Base-by-base conservation (phyloP, 164 flowering plant species). In the Dillenia suffruticosa region DNA sequence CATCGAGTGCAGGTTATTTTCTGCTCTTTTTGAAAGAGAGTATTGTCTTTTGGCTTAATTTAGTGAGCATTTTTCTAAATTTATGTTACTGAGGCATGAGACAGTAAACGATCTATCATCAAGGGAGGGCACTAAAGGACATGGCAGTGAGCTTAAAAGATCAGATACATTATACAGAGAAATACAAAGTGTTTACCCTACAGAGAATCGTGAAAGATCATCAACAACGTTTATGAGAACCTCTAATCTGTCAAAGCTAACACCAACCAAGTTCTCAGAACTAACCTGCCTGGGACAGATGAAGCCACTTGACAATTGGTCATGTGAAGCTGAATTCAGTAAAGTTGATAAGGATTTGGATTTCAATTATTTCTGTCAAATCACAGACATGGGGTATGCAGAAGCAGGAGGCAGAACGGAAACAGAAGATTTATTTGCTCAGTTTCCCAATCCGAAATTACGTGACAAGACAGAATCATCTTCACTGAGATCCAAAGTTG, bases 1-100 rank as follows among this genome's bases (percentile, higher is more conserved):
- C 86, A 47, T 83, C 86, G 54, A 79, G 70, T 72, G 84, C 92
- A 84, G 96, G 96, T 89, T 54, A 26, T 53, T 46, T 26, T 32
- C 19, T 22, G 17, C 16, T 64, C 13, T 22, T 62, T 49, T 6
- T 8, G 54, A 71, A 32, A 10, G n/a, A 55, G 5, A 45, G 46
- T 13, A 5, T 55, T 44, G 56, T 63, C 19, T 19, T 24, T 47
- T 14, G 43, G 5, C 46, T 46, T 10, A 61, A 19, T 54, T 12
- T 45, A 43, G 13, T 15, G 53, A 50, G 51, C 46, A 48, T 44
- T 69, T 44, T 49, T 32, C 56, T 60, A 8, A 11, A 17, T 72
- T 68, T 16, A 62, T 77, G 15, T 63, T 74, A 85, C 90, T 73
- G 63, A 74, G 77, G 77, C 76, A 67, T 14, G 69, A 70, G 51